Conservation (phyloP, 768 basidiomycete species). For the Guyanaporus albipodus region DNA sequence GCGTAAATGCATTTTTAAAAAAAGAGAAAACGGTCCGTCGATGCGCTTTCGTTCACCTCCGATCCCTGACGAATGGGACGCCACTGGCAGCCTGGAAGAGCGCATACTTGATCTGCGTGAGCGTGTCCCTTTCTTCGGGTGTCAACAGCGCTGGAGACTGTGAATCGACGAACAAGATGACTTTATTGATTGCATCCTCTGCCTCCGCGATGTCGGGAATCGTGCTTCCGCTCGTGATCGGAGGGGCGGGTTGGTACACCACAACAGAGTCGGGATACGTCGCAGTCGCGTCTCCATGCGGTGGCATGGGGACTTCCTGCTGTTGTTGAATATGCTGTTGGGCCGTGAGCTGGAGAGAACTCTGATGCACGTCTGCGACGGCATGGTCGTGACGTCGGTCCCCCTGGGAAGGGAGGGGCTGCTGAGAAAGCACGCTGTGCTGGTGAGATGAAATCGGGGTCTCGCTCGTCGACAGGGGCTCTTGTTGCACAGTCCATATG, state of each 20-base stretch:
- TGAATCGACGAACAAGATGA: constrained; percentile 51
- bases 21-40: background rate
- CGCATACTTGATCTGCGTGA: constrained; percentile 47
- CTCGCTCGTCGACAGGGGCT: constrained; percentile 23
- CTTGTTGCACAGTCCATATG: constrained; percentile 33
- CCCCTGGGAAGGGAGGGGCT: constrained; percentile 26
- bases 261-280: constrained; percentile 28
- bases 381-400: constrained; percentile 26
- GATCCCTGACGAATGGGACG: constrained; percentile 34
- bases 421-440: constrained; percentile 30
- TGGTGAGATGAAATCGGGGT: constrained; percentile 33
- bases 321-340: constrained; percentile 29
- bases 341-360: constrained; percentile 26
- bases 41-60: constrained; percentile 21
- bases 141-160: constrained; percentile 31
- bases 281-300: constrained; percentile 21
- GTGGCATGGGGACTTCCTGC: constrained; percentile 28
- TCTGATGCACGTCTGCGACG: constrained; percentile 27
- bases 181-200: constrained; percentile 50
- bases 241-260: constrained; percentile 33
- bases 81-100: constrained; percentile 47
- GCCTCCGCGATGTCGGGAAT: constrained; percentile 46
- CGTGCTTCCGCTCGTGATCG: constrained; percentile 30
- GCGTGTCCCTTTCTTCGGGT: constrained; percentile 36
- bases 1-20: constrained; percentile 18